Conservation (phyloP, 352 stramenopile species). For the Phytopythium ostracodes region DNA sequence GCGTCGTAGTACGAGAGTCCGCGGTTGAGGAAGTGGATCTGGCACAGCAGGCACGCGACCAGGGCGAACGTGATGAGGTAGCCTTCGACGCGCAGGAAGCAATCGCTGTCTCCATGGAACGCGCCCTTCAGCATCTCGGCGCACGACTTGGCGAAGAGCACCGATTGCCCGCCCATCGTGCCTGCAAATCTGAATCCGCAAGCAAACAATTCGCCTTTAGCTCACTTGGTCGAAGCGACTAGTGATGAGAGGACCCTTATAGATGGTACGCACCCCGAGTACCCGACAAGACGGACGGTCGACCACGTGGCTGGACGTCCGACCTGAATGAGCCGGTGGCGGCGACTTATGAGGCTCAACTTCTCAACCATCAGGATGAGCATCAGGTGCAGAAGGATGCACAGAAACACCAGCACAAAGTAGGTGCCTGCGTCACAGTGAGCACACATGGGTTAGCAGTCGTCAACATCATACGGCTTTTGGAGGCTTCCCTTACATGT, state of each 20-base stretch:
- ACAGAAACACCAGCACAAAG: slow-evolving; percentile 55
- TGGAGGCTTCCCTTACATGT: slow-evolving; percentile 28
- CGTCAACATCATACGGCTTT: not conserved
- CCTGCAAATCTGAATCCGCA: slow-evolving; percentile 34
- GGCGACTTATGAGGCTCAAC: slow-evolving; percentile 61
- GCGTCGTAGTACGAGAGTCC: slow-evolving; percentile 77
- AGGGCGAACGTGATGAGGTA: slow-evolving; percentile 69
- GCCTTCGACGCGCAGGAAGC: slow-evolving; percentile 53
- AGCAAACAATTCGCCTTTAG: not conserved
- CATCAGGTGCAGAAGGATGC: slow-evolving; percentile 43
- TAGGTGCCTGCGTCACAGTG: slow-evolving; percentile 26
- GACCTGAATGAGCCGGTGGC: slow-evolving; percentile 75
- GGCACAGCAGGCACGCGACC: slow-evolving; percentile 51
- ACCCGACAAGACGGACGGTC: slow-evolving; percentile 66
- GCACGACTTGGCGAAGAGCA: slow-evolving; percentile 84
- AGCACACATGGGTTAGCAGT: not conserved
- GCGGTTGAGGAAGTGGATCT: slow-evolving; percentile 82
- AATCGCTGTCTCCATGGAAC: slow-evolving; percentile 54
- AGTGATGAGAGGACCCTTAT: not conserved
- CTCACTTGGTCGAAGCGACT: too few relatives aligned
- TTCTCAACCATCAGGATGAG: slow-evolving; percentile 67
- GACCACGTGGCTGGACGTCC: slow-evolving; percentile 57
- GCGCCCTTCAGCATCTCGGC: slow-evolving; percentile 72
- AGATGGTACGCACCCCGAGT: slow-evolving; percentile 37
- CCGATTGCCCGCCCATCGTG: slow-evolving; percentile 77